Percentiles rank a stretch among this genome's conserved stretches.
Evolutionary conservation across 768 basidiomycete genomes (phyloP).

Genomic region (Russula sp.): DNA sequence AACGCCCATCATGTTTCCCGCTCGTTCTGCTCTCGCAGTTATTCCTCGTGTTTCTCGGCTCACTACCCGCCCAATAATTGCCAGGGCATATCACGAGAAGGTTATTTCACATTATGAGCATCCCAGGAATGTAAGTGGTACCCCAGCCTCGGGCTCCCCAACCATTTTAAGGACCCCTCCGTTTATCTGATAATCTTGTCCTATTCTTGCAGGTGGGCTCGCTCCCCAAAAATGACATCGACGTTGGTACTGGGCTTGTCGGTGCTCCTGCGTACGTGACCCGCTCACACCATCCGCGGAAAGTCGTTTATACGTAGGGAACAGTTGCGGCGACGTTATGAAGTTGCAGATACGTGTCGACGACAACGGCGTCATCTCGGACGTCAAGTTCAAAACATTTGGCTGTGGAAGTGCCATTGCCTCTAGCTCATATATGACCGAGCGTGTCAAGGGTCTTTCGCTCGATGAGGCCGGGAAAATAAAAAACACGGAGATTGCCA

Average conservation of each 20-base stretch:
- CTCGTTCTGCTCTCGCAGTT: slow-evolving; percentile 43
- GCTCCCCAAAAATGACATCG: slow-evolving; percentile 81
- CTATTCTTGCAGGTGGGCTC: slow-evolving; percentile 74
- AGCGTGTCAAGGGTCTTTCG: slow-evolving; percentile 91
- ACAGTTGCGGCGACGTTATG: slow-evolving; percentile 96
- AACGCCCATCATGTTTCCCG: slow-evolving; percentile 61
- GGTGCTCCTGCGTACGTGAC: slow-evolving; percentile 87
- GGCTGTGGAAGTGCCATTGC: slow-evolving; percentile 98
- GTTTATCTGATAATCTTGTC: slow-evolving; percentile 54
- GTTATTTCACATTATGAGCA: slow-evolving; percentile 97
- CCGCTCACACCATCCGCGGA: slow-evolving; percentile 6
- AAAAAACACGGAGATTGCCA: slow-evolving; percentile 99
- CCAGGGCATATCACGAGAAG: slow-evolving; percentile 88
- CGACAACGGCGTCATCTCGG: slow-evolving; percentile 90
- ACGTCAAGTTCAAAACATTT: slow-evolving; percentile 99
- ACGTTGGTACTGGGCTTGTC: slow-evolving; percentile 97
- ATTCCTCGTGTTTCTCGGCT: slow-evolving; percentile 40
- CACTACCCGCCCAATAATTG: slow-evolving; percentile 44
- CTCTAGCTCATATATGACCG: slow-evolving; percentile 97
- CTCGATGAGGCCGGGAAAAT: slow-evolving; percentile 93
- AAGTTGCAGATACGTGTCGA: slow-evolving; percentile 98
- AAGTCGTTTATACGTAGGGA: not conserved
- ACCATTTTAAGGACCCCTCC: slow-evolving; percentile 29
- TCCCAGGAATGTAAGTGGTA: slow-evolving; percentile 81
- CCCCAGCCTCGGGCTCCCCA: slow-evolving; percentile 11